These are phyloP conservation scores for Desmodesmus armatus DNA, from an alignment of 139 green algal species.

Conservation along the genomic window DNA sequence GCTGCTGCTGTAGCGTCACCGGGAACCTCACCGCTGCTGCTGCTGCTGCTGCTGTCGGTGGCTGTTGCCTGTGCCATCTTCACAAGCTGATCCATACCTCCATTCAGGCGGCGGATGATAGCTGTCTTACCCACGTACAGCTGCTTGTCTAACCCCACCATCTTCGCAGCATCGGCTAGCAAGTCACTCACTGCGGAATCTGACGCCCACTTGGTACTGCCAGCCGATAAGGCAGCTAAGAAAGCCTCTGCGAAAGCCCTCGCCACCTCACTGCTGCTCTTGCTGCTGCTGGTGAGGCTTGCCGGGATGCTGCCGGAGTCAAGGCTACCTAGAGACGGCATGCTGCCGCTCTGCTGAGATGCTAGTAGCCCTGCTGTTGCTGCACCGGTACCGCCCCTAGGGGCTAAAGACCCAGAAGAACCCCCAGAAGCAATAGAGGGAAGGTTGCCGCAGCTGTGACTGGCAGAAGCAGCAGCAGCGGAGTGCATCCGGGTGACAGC, in stretches of 20 bases:
- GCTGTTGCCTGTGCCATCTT: constrained; percentile 33
- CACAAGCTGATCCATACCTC: constrained; percentile 40
- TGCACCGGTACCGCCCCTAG: neutral
- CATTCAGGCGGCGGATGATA: constrained; percentile 27
- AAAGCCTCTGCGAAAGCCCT: constrained; percentile 35
- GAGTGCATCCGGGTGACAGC: constrained; percentile 20
- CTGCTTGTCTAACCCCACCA: constrained; percentile 34
- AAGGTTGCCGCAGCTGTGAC: neutral
- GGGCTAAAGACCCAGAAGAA: neutral
- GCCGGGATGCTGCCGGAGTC: neutral
- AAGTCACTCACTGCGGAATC: neutral
- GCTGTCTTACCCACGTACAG: constrained; percentile 37
- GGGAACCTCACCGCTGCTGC: neutral
- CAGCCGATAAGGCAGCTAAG: constrained; percentile 14
- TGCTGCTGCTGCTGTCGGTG: neutral
- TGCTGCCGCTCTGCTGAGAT: constrained; percentile 17
- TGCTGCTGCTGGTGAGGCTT: neutral
- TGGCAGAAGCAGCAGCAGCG: constrained; percentile 1
- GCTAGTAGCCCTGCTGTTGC: constrained; percentile 12
- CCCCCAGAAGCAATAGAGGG: neutral
- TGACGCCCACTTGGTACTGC: constrained; percentile 36
- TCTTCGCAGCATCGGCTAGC: constrained; percentile 1
- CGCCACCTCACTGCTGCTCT: neutral
- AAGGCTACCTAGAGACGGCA: neutral
- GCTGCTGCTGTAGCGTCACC: neutral